Evolutionary conservation across 2,329 filamentous ascomycete genomes (phyloP), one percentile per base, ranked within the genome.

Genomic region (Colletotrichum liaoningense): DNA sequence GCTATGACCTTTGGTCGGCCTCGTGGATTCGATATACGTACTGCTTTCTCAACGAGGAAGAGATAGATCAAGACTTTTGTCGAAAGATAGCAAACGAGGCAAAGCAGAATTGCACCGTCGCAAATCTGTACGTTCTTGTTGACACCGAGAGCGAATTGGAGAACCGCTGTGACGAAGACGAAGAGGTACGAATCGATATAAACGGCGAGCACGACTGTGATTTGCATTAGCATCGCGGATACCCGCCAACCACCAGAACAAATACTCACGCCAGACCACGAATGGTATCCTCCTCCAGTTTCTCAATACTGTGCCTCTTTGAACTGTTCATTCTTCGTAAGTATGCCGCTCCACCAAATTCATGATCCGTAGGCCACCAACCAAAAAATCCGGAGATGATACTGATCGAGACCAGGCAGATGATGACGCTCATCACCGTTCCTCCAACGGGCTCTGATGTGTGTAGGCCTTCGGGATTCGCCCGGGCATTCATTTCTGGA

Each of bases 1-100:
- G 73, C 58, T 38, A 11, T 33, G 28, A n/a, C 22, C 2, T 14
- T 5, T 22, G 6, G 14, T 11, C 7, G 19, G 5, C 8, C 5
- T 1, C 14, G 28, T 2, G 5, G 33, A 19, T 14, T 7, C 2
- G 22, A 26, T 26, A 14, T 4, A 81, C 86, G 78, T 80, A 90
- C 89, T 56, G 88, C 90, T 80, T 90, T 91, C 78, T 93, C 91
- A 1, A 91, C 90, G 2, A 93, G 82, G 77, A 92, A 93, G 30
- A 90, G 84, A 77, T 92, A 93, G n/a, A 92, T 89, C 26, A 92
- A 42, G 26, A 92, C 88, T 82, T 93, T 93, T 3, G 90, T 91
- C 2, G 88, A 89, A 64, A 92, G 84, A 77, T 93, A 93, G 75
- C 88, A 92, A 6, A 87, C 81, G 2, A 93, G 83, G 78, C 91